A percentile compares a stretch with the other conserved stretches of the same genome.
phyloP scores from a whole-genome alignment of 208 protist genomes.

The Leptomonas seymouri region DNA sequence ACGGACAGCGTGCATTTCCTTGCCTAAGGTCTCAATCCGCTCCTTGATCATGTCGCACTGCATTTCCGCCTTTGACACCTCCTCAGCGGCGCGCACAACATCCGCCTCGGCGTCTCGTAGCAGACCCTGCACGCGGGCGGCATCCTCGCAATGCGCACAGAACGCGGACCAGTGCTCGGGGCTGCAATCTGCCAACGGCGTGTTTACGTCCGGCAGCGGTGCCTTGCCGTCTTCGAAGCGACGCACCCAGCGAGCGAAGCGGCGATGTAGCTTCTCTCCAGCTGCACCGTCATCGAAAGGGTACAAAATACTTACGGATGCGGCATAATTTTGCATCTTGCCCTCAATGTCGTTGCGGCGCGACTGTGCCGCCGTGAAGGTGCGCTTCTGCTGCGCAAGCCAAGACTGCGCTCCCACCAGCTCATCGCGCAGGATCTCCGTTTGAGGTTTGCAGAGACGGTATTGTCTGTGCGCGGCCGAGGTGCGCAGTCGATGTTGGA shows the following conservation, averaged over 20 bases:
- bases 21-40: slow-evolving; percentile 30
- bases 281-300: slow-evolving; percentile 66
- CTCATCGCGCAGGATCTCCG: slow-evolving; percentile 25
- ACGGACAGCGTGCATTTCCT: slow-evolving; percentile 28
- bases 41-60: slow-evolving; percentile 28
- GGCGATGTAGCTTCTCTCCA: slow-evolving; percentile 74
- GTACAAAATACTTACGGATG: slow-evolving; percentile 25
- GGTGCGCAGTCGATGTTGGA: slow-evolving; percentile 55
- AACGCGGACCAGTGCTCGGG: slow-evolving; percentile 61
- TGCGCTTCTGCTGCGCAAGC: slow-evolving; percentile 37
- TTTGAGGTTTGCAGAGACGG: slow-evolving; percentile 24
- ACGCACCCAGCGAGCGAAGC: slow-evolving; percentile 68
- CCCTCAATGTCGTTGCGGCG: slow-evolving; percentile 41
- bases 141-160: slow-evolving; percentile 51
- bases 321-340: slow-evolving; percentile 40
- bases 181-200: slow-evolving; percentile 42
- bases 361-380: slow-evolving; percentile 31
- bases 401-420: slow-evolving; percentile 38
- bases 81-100: slow-evolving; percentile 31
- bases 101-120: slow-evolving; percentile 32
- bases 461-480: slow-evolving; percentile 35
- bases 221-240: slow-evolving; percentile 66
- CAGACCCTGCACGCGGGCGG: slow-evolving; percentile 39
- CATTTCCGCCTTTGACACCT: slow-evolving; percentile 28
- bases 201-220: slow-evolving; percentile 28